phyloP scores from a whole-genome alignment of 169 alveolate species.

The Plasmodium cynomolgi region DNA sequence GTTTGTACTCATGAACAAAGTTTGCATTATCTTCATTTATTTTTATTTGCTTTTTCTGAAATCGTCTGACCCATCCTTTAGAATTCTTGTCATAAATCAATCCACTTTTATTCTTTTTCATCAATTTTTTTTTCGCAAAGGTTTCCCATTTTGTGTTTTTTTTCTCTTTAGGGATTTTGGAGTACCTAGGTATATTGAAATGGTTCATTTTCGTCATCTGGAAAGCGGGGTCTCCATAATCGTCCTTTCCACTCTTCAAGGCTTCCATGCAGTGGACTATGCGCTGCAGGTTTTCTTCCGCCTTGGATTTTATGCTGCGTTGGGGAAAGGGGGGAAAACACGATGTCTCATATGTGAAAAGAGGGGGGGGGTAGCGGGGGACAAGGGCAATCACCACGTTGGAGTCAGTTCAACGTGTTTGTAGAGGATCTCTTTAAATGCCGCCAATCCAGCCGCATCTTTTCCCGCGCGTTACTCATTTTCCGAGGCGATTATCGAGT shows the following conservation, averaged over 20 bases:
- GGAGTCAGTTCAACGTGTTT: not conserved
- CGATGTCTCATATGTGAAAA: not conserved
- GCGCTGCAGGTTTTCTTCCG: constrained; percentile 1
- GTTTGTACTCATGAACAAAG: constrained; percentile 50
- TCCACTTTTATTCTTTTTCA: constrained; percentile 35
- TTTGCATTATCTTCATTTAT: constrained; percentile 25
- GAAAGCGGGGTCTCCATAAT: not conserved
- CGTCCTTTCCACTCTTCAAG: constrained; percentile 7
- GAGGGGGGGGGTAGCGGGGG: not conserved
- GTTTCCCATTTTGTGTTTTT: constrained; percentile 46
- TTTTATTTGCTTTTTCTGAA: constrained; percentile 52
- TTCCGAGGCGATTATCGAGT: constrained; percentile 21
- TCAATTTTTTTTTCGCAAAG: constrained; percentile 23
- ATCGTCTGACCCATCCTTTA: constrained; percentile 59
- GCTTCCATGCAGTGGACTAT: constrained; percentile 13
- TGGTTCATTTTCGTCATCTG: constrained; percentile 7
- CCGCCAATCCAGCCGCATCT: not conserved
- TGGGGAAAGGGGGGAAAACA: not conserved
- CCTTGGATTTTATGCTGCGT: constrained; percentile 24
- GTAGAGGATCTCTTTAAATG: not conserved
- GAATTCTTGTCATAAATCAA: constrained; percentile 18
- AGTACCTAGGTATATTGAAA: constrained; percentile 44
- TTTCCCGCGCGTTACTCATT: constrained; percentile 12
- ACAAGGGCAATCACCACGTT: not conserved
- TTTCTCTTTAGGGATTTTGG: constrained; percentile 37